Evolutionary conservation across 1,284 basidiomycete species (phyloP).

Genomic region (Sanghuangporus sanghuang): DNA sequence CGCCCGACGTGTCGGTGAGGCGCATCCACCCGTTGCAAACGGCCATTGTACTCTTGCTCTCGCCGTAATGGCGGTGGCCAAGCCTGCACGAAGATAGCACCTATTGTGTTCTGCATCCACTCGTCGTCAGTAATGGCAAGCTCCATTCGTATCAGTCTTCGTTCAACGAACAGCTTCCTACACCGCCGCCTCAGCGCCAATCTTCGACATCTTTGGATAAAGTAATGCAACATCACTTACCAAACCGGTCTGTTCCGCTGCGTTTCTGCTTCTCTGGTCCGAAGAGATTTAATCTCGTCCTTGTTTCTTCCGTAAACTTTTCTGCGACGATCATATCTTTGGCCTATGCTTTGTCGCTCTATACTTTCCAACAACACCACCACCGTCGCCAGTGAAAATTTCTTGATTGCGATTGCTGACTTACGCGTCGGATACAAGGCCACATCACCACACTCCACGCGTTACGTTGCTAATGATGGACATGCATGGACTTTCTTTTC

Average conservation of each 20-base stretch:
- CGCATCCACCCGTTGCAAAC: not conserved
- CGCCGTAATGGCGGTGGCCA: conserved; percentile 4
- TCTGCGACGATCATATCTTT: conserved; percentile 16
- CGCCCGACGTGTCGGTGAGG: conserved; percentile 7
- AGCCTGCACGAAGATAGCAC: conserved; percentile 16
- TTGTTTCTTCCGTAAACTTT: conserved; percentile 14
- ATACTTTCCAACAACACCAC: conserved; percentile 5
- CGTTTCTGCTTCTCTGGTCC: conserved; percentile 5
- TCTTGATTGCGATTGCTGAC: conserved; percentile 8
- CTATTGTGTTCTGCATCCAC: conserved; percentile 13
- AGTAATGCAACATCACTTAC: conserved; percentile 14
- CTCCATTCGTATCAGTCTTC: conserved; percentile 7
- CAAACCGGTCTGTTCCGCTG: conserved; percentile 7
- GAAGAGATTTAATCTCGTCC: conserved; percentile 5
- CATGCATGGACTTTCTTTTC: conserved; percentile 17
- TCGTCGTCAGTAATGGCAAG: conserved; percentile 12
- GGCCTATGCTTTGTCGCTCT: conserved; percentile 15
- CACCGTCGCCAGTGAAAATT: conserved; percentile 11
- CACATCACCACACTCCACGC: not conserved
- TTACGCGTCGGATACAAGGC: conserved; percentile 10
- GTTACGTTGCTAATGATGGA: conserved; percentile 2
- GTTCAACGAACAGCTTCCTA: not conserved
- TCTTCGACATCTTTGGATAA: conserved; percentile 4
- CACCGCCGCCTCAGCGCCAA: conserved; percentile 1
- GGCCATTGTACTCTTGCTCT: conserved; percentile 13